Evolutionary conservation across 1,284 basidiomycete genomes (phyloP).

Genomic region (Fomitopsis pinicola): DNA sequence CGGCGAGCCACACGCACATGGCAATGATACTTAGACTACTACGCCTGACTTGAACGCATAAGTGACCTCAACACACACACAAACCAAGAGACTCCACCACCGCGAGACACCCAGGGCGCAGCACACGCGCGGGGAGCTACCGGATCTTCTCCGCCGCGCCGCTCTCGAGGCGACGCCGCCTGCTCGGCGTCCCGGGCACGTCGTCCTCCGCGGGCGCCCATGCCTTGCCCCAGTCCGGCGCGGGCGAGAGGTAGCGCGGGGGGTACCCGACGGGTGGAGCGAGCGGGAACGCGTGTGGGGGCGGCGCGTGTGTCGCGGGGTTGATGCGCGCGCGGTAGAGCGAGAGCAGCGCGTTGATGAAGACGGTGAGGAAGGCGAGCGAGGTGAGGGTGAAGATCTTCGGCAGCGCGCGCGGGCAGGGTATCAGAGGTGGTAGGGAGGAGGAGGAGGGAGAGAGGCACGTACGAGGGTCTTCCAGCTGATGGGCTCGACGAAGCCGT

Average conservation of each 20-base stretch:
- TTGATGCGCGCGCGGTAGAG: constrained; percentile 63
- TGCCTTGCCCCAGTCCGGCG: constrained; percentile 39
- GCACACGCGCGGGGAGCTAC: constrained; percentile 1
- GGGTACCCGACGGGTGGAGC: constrained; percentile 41
- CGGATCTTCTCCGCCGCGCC: constrained; percentile 54
- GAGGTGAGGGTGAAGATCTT: constrained; percentile 80
- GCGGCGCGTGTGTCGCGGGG: constrained; percentile 13
- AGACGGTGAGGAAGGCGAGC: constrained; percentile 73
- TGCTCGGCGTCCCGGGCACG: constrained; percentile 38
- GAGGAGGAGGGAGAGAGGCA: constrained; percentile 4
- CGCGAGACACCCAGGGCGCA: background rate
- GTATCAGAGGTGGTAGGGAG: background rate
- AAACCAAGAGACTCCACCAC: background rate
- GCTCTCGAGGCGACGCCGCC: constrained; percentile 60
- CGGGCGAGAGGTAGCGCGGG: constrained; percentile 37
- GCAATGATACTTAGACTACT: background rate
- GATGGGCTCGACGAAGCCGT: constrained; percentile 95
- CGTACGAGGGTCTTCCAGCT: constrained; percentile 94
- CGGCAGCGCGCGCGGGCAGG: background rate
- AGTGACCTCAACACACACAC: background rate
- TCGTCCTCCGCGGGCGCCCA: constrained; percentile 19
- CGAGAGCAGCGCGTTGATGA: constrained; percentile 80
- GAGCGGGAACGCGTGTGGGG: constrained; percentile 18
- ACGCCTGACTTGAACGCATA: background rate
- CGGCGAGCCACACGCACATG: background rate